Evolutionary conservation across 768 basidiomycete genomes (phyloP).

Genomic region (Multifurca ochricompacta): DNA sequence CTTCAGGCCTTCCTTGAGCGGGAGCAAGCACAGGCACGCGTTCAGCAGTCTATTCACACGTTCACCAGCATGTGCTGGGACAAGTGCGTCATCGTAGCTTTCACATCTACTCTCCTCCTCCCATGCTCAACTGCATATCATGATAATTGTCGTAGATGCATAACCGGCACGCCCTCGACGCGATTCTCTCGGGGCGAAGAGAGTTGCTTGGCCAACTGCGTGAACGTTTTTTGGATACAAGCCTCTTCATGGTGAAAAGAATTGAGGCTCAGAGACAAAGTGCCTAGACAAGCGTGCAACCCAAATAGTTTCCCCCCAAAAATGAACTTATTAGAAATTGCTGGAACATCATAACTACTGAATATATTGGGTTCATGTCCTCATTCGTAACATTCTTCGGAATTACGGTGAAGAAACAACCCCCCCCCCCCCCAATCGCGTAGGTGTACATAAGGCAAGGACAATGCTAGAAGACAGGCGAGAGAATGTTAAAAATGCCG

Average conservation of each 20-base stretch:
- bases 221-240: slow-evolving; percentile 89
- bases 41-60: slow-evolving; percentile 64
- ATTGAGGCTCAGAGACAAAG: slow-evolving; percentile 32
- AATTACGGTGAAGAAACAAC: neutral
- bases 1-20: slow-evolving; percentile 69
- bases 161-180: slow-evolving; percentile 69
- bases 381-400: neutral
- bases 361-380: neutral
- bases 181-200: slow-evolving; percentile 76
- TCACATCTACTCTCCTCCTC: neutral
- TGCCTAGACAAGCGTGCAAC: slow-evolving; percentile 23
- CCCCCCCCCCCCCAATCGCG: no score
- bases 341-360: neutral
- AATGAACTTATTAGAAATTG: neutral
- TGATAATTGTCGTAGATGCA: slow-evolving; percentile 45
- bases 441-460: neutral
- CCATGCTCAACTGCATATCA: neutral
- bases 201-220: slow-evolving; percentile 80
- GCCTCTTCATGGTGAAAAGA: slow-evolving; percentile 70
- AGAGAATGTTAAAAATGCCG: neutral
- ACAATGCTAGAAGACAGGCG: neutral
- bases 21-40: slow-evolving; percentile 69
- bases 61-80: slow-evolving; percentile 88
- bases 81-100: slow-evolving; percentile 50
- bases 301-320: neutral